Evolutionary conservation across 176 grass and related monocot genomes (phyloP).

Genomic region (Urochloa ruziziensis): DNA sequence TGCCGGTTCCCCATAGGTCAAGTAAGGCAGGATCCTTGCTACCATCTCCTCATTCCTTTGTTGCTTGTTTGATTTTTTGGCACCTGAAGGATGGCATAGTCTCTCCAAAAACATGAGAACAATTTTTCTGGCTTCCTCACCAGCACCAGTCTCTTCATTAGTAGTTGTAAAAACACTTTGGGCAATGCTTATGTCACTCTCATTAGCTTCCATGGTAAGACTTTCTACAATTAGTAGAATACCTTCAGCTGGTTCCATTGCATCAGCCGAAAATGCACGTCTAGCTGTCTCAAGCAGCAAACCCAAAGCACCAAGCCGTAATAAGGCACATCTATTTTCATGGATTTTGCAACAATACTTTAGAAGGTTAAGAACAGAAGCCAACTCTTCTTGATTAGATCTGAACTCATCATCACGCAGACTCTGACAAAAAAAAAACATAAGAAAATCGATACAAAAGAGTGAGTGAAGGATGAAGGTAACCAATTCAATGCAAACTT

Average conservation of each 20-base stretch:
- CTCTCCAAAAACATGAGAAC: constrained; percentile 98
- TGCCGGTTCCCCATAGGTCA: constrained; percentile 88
- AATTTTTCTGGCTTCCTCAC: constrained; percentile 90
- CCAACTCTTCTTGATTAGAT: constrained; percentile 88
- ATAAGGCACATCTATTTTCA: constrained; percentile 87
- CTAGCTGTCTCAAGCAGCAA: constrained; percentile 89
- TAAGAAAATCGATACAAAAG: neutral
- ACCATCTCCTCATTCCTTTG: constrained; percentile 99
- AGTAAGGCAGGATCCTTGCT: constrained; percentile 93
- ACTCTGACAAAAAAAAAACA: constrained; percentile 43
- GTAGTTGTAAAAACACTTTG: constrained; percentile 82
- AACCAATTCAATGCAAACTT: neutral
- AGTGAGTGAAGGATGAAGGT: neutral
- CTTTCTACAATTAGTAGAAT: constrained; percentile 97
- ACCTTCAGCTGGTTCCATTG: constrained; percentile 93
- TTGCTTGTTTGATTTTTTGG: constrained; percentile 95
- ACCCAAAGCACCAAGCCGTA: constrained; percentile 72
- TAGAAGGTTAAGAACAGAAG: constrained; percentile 85
- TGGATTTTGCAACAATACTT: constrained; percentile 94
- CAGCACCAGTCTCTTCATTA: constrained; percentile 72
- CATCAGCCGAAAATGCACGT: constrained; percentile 86
- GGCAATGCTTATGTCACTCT: constrained; percentile 90
- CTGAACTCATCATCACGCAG: constrained; percentile 80
- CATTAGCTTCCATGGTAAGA: constrained; percentile 95
- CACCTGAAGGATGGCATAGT: constrained; percentile 61